These are phyloP conservation scores for Annulohypoxylon maeteangense DNA, from an alignment of 495 filamentous ascomycete species.

Conservation along the genomic window DNA sequence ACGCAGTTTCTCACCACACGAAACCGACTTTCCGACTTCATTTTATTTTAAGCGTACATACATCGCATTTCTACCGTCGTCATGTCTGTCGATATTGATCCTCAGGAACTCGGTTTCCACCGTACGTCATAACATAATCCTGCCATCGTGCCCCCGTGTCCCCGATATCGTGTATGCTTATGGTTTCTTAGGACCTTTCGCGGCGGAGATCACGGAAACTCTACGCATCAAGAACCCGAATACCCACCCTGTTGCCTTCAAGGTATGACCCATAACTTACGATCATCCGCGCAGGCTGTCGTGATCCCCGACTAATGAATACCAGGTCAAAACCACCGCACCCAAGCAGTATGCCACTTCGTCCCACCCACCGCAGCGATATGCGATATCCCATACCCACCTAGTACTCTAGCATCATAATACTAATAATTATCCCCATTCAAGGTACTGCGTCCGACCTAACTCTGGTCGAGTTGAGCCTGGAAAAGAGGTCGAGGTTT, in stretches of 20 bases:
- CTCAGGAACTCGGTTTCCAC: slow-evolving; percentile 89
- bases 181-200: slow-evolving; percentile 81
- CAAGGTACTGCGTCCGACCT: slow-evolving; percentile 95
- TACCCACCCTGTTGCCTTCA: slow-evolving; percentile 88
- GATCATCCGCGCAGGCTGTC: background rate
- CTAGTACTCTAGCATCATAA: slow-evolving; percentile 34
- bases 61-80: slow-evolving; percentile 41
- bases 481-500: slow-evolving; percentile 87
- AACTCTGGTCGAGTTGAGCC: slow-evolving; percentile 96
- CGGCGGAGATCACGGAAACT: slow-evolving; percentile 85
- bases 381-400: background rate
- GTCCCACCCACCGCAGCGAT: slow-evolving; percentile 5
- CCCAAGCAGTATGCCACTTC: slow-evolving; percentile 87
- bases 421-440: slow-evolving; percentile 18
- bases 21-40: background rate
- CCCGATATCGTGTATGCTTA: slow-evolving; percentile 23
- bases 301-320: slow-evolving; percentile 30
- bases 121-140: slow-evolving; percentile 66
- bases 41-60: slow-evolving; percentile 11
- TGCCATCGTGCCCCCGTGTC: background rate
- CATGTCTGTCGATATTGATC: slow-evolving; percentile 96
- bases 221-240: slow-evolving; percentile 84
- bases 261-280: slow-evolving; percentile 66
- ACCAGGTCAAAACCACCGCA: slow-evolving; percentile 96
- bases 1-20: background rate